Base-by-base conservation (phyloP, 2,329 filamentous ascomycete species). In the Geosmithia putterillii region DNA sequence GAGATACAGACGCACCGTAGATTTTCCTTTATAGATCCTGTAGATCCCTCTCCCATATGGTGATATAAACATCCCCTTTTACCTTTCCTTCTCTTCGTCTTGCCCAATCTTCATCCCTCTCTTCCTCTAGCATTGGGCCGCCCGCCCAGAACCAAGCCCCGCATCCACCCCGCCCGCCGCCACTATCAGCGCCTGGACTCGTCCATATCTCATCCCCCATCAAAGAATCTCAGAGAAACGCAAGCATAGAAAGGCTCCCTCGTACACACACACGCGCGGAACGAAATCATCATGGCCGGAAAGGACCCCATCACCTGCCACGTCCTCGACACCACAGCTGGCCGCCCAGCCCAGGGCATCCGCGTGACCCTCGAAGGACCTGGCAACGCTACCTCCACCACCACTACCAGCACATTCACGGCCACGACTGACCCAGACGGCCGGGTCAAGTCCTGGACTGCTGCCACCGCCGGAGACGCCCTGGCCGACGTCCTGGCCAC, bases 221-320 rank as follows among this genome's bases (percentile, higher is more conserved):
- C 2, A 65, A 64, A n/a, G n/a, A n/a, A n/a, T 7, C n/a, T 39
- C 7, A 22, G 15, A 20, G 19, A 25, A 22, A 38, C 34, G 17
- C 17, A 35, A 28, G 8, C n/a, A n/a, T n/a, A n/a, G n/a, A n/a
- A n/a, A 12, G 37, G 15, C 15, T n/a, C 12, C 19, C 19, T 39
- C 37, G 12, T n/a, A 39, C 15, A 39, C 7, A n/a, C n/a, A n/a
- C n/a, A n/a, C n/a, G n/a, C n/a, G n/a, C n/a, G 21, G n/a, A 35
- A 22, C 15, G 18, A 21, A 35, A 20, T 12, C 17, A 38, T 6
- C 10, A 46, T 46, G 44, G 36, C 51, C 22, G 40, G 45, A 46
- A 78, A 74, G 56, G 76, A 79, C 57, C 77, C 76, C 57, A 90
- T 92, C 56, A 90, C 86, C 60, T 90, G 85, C 69, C 86, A 92